Conservation (phyloP, 768 basidiomycete species). For the Rhizopogon vesiculosus region DNA sequence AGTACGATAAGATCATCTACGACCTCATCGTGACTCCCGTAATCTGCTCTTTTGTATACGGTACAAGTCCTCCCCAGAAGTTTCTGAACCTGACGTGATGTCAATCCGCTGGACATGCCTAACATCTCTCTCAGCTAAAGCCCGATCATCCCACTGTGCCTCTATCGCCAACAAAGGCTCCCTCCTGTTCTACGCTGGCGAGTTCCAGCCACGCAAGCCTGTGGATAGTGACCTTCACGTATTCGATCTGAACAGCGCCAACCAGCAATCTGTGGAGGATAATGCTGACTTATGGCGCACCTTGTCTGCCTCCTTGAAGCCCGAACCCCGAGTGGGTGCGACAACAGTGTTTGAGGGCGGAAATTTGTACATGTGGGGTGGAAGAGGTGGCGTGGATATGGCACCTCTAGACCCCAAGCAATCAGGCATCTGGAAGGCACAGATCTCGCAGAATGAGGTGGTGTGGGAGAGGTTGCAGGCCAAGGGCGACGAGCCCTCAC, state of each 20-base stretch:
- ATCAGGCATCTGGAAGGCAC: constrained; percentile 26
- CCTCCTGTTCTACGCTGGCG: constrained; percentile 38
- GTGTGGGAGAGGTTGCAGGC: constrained; percentile 27
- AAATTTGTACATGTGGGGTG: constrained; percentile 39
- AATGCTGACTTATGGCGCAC: constrained; percentile 11
- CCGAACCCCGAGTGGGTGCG: constrained; percentile 21
- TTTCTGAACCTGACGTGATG: constrained; percentile 3
- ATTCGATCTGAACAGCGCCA: constrained; percentile 14
- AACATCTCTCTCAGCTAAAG: constrained; percentile 10
- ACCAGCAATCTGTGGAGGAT: neutral
- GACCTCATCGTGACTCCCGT: too few relatives aligned
- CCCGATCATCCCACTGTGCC: constrained; percentile 40
- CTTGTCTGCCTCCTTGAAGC: constrained; percentile 16
- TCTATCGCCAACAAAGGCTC: constrained; percentile 22
- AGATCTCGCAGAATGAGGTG: constrained; percentile 1
- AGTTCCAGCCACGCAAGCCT: constrained; percentile 37
- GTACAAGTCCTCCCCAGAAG: too few relatives aligned
- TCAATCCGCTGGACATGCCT: constrained; percentile 26
- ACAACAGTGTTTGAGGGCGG: constrained; percentile 14
- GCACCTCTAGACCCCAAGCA: constrained; percentile 26
- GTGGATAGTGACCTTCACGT: constrained; percentile 30
- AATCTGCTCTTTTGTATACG: too few relatives aligned
- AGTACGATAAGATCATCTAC: too few relatives aligned
- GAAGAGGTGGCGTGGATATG: constrained; percentile 38
- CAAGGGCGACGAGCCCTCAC: constrained; percentile 26